These are phyloP conservation scores for Phoma herbarum DNA, from an alignment of 2,329 filamentous ascomycete species.

Conservation along the genomic window DNA sequence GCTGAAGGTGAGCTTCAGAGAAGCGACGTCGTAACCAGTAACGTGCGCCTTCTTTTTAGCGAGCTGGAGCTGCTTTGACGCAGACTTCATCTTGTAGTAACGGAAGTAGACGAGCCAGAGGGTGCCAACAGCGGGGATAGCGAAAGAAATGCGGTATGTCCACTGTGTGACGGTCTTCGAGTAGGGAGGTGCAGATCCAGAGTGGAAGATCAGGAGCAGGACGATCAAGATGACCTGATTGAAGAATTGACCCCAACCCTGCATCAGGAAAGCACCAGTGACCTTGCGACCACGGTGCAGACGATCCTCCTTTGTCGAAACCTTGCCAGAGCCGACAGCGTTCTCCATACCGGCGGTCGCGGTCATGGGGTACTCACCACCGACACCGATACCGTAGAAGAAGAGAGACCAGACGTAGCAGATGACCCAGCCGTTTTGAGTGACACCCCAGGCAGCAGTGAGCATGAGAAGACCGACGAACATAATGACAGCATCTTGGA, in stretches of 20 bases:
- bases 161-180: conserved; percentile 80
- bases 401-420: conserved; percentile 96
- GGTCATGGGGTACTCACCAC: conserved; percentile 96
- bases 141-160: conserved; percentile 92
- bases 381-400: conserved; percentile 79
- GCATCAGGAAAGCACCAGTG: conserved; percentile 96
- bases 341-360: conserved; percentile 95
- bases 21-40: conserved; percentile 90
- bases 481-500: conserved; percentile 96
- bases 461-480: conserved; percentile 91
- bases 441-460: conserved; percentile 87
- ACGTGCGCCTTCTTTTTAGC: conserved; percentile 88
- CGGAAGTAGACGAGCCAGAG: conserved; percentile 97
- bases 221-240: conserved; percentile 93
- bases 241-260: conserved; percentile 95
- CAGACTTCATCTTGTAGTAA: conserved; percentile 91
- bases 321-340: conserved; percentile 81
- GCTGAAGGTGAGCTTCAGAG: conserved; percentile 77
- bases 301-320: conserved; percentile 91
- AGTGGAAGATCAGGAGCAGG: conserved; percentile 87
- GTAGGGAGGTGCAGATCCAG: conserved; percentile 78
- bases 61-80: conserved; percentile 79
- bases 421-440: conserved; percentile 92
- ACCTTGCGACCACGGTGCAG: conserved; percentile 96
- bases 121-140: conserved; percentile 87